phyloP scores from a whole-genome alignment of 768 basidiomycete species.

The Trametes gibbosa region DNA sequence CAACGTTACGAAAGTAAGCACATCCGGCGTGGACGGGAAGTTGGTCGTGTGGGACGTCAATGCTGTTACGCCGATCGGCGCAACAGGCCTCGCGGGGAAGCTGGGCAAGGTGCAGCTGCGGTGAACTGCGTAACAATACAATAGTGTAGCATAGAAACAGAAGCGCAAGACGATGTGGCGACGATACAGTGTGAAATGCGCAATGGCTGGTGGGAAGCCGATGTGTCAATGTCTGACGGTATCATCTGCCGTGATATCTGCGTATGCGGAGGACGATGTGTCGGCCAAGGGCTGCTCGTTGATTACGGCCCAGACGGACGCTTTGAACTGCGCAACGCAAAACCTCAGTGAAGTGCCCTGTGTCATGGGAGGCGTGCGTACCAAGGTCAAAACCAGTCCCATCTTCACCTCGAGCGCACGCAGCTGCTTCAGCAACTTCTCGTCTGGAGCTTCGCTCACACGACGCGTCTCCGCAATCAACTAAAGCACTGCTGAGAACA shows the following conservation, averaged over 20 bases:
- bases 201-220: background rate
- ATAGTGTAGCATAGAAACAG: slow-evolving; percentile 6
- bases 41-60: slow-evolving; percentile 88
- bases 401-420: slow-evolving; percentile 89
- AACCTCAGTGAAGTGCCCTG: too few relatives aligned
- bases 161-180: background rate
- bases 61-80: slow-evolving; percentile 45
- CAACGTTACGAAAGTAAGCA: slow-evolving; percentile 74
- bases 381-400: slow-evolving; percentile 91
- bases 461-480: slow-evolving; percentile 63
- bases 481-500: slow-evolving; percentile 33
- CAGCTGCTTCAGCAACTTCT: slow-evolving; percentile 69
- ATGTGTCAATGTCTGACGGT: slow-evolving; percentile 21
- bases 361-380: slow-evolving; percentile 35
- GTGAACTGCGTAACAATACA: slow-evolving; percentile 22
- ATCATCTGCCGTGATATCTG: slow-evolving; percentile 24
- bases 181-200: slow-evolving; percentile 1
- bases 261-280: slow-evolving; percentile 19
- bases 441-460: slow-evolving; percentile 75
- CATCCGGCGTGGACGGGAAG: slow-evolving; percentile 91
- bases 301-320: slow-evolving; percentile 93
- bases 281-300: slow-evolving; percentile 60
- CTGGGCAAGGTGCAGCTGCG: slow-evolving; percentile 29
- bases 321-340: slow-evolving; percentile 70
- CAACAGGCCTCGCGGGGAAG: slow-evolving; percentile 24